phyloP scores from a whole-genome alignment of 768 basidiomycete genomes.

The Tulasnella sp. region DNA sequence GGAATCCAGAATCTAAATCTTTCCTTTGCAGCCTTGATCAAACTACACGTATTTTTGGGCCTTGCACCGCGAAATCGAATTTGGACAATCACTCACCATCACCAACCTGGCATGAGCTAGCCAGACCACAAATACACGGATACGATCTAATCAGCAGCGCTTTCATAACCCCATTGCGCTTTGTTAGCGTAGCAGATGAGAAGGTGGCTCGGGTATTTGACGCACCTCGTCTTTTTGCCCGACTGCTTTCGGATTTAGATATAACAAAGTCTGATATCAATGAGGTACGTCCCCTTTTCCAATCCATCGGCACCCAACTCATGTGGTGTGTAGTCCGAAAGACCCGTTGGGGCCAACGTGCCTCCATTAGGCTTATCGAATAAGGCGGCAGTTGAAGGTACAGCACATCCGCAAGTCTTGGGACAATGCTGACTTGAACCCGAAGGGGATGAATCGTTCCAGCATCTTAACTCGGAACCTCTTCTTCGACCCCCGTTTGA shows the following conservation, averaged over 20 bases:
- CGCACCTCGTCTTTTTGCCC: constrained; percentile 70
- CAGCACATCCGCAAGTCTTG: constrained; percentile 15
- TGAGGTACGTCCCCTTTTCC: neutral
- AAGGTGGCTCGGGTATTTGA: constrained; percentile 92
- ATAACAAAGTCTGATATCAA: neutral
- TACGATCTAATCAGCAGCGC: constrained; percentile 77
- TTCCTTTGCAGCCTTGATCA: constrained; percentile 56
- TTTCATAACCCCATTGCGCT: constrained; percentile 62
- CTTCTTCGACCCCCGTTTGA: constrained; percentile 48
- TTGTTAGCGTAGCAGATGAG: constrained; percentile 89
- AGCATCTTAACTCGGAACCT: constrained; percentile 4
- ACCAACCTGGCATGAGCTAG: constrained; percentile 82
- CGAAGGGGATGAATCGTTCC: constrained; percentile 7
- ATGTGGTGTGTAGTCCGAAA: constrained; percentile 31
- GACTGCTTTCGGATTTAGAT: constrained; percentile 32
- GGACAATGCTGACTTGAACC: neutral
- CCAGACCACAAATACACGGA: constrained; percentile 91
- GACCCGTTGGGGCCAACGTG: constrained; percentile 73
- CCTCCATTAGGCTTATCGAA: constrained; percentile 92
- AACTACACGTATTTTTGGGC: constrained; percentile 79
- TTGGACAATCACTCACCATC: too few relatives aligned
- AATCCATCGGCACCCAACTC: neutral
- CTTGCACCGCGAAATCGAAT: constrained; percentile 23
- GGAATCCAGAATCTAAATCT: neutral
- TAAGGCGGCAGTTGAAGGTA: constrained; percentile 69